A percentile compares a stretch with the other conserved stretches of the same genome.
Evolutionary conservation across 1,284 basidiomycete genomes (phyloP).

Genomic region (Tilletia setariae): DNA sequence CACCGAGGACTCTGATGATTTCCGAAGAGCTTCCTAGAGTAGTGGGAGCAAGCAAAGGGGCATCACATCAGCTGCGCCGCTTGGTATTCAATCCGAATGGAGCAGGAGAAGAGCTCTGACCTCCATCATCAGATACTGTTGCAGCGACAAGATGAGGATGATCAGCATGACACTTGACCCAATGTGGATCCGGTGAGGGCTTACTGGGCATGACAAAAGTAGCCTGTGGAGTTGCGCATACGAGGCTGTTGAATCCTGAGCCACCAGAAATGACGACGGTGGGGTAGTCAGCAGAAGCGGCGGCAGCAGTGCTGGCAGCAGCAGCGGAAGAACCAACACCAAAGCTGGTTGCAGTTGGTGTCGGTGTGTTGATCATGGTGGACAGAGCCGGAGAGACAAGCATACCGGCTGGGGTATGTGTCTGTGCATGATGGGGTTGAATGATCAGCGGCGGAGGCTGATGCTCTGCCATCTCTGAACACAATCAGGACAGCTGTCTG

Average conservation of each 20-base stretch:
- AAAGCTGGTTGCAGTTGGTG: not conserved
- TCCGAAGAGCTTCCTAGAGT: constrained; percentile 46
- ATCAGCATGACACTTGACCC: not conserved
- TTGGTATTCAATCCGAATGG: constrained; percentile 53
- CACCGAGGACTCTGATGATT: constrained; percentile 72
- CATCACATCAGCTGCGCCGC: constrained; percentile 61
- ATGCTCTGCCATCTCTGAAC: too few species aligned
- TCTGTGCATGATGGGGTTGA: too few species aligned
- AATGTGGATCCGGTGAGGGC: not conserved
- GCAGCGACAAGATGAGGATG: constrained; percentile 54
- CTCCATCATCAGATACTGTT: constrained; percentile 81
- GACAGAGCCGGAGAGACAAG: too few species aligned
- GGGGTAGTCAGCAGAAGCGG: not conserved
- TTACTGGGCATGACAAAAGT: constrained; percentile 52
- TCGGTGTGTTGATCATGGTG: too few species aligned
- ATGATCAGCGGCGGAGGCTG: too few species aligned
- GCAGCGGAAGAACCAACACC: not conserved
- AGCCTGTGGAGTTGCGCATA: constrained; percentile 58
- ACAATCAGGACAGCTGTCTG: too few species aligned
- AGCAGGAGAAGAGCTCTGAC: constrained; percentile 41
- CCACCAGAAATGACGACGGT: constrained; percentile 59
- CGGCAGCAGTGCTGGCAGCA: not conserved
- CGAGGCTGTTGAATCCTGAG: constrained; percentile 59
- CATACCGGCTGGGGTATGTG: too few species aligned
- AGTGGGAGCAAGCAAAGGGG: not conserved